phyloP scores from a whole-genome alignment of 164 flowering plant genomes.

The Sedum album region DNA sequence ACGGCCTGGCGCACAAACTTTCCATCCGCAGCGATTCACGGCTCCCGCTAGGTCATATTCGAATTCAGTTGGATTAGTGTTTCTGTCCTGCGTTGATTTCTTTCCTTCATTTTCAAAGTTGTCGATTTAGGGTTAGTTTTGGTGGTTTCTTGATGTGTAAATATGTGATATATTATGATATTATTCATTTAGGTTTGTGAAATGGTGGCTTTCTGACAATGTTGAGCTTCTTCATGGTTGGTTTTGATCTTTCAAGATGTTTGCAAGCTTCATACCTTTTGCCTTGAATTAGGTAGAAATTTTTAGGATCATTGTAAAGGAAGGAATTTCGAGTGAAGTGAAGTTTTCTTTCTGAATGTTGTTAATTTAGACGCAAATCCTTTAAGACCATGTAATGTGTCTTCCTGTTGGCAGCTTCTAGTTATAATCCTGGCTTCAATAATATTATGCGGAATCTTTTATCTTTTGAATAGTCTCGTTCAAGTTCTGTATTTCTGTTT shows the following conservation, averaged over 20 bases:
- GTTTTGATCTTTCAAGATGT: no score
- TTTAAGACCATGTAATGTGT: no score
- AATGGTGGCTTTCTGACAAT: no score
- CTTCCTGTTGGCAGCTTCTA: no score
- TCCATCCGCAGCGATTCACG: neutral
- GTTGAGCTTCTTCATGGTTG: no score
- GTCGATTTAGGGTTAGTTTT: neutral
- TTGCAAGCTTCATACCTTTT: neutral
- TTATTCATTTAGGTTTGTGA: no score
- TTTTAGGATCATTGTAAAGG: neutral
- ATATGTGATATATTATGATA: no score
- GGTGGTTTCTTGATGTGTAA: neutral
- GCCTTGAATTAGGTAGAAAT: neutral
- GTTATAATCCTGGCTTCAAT: neutral
- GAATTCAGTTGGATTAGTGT: neutral
- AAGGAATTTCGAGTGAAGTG: neutral
- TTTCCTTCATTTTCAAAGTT: no score
- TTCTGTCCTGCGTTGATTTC: neutral
- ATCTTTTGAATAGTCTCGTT: neutral
- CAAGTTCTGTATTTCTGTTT: neutral
- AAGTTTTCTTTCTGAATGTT: neutral
- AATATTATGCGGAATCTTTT: neutral
- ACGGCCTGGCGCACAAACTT: no score
- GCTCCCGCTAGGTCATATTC: neutral
- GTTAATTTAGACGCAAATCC: neutral